These are phyloP conservation scores for Akanthomyces uredinophilus DNA, from an alignment of 2,329 filamentous ascomycete genomes.

Conservation along the genomic window DNA sequence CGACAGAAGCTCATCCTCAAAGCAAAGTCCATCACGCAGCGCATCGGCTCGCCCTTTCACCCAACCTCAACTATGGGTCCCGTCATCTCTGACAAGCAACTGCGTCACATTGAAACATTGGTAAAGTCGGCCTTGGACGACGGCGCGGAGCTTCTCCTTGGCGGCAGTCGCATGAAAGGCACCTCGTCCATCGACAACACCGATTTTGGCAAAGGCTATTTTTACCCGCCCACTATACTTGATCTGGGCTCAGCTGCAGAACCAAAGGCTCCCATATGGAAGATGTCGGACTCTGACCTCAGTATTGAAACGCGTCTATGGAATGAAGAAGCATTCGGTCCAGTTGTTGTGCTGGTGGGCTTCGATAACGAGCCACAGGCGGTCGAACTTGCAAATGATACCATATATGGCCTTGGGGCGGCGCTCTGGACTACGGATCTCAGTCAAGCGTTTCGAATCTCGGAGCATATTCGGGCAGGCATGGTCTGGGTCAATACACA, in stretches of 20 bases:
- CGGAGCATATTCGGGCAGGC: slow-evolving; percentile 64
- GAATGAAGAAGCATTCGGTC: slow-evolving; percentile 78
- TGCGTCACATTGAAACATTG: slow-evolving; percentile 63
- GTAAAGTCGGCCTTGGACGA: slow-evolving; percentile 57
- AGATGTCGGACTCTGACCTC: slow-evolving; percentile 39
- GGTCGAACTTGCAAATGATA: slow-evolving; percentile 65
- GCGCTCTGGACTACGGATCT: slow-evolving; percentile 73
- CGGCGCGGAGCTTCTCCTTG: slow-evolving; percentile 33
- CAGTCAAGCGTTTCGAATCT: slow-evolving; percentile 62
- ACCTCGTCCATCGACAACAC: slow-evolving; percentile 44
- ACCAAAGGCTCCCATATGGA: neutral
- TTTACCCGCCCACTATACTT: slow-evolving; percentile 76
- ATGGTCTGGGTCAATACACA: slow-evolving; percentile 56
- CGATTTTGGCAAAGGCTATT: slow-evolving; percentile 58
- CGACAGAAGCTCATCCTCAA: slow-evolving; percentile 59
- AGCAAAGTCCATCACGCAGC: slow-evolving; percentile 47
- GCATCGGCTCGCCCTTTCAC: slow-evolving; percentile 55
- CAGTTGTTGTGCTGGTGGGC: slow-evolving; percentile 68
- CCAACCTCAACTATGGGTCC: slow-evolving; percentile 58
- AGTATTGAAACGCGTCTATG: slow-evolving; percentile 67
- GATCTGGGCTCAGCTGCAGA: slow-evolving; percentile 5
- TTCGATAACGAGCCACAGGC: slow-evolving; percentile 71
- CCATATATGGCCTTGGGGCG: slow-evolving; percentile 70
- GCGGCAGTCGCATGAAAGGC: slow-evolving; percentile 45
- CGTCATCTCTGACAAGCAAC: slow-evolving; percentile 56